These are phyloP conservation scores for Claviceps lovelessii DNA, from an alignment of 2,329 filamentous ascomycete genomes.

Conservation along the genomic window DNA sequence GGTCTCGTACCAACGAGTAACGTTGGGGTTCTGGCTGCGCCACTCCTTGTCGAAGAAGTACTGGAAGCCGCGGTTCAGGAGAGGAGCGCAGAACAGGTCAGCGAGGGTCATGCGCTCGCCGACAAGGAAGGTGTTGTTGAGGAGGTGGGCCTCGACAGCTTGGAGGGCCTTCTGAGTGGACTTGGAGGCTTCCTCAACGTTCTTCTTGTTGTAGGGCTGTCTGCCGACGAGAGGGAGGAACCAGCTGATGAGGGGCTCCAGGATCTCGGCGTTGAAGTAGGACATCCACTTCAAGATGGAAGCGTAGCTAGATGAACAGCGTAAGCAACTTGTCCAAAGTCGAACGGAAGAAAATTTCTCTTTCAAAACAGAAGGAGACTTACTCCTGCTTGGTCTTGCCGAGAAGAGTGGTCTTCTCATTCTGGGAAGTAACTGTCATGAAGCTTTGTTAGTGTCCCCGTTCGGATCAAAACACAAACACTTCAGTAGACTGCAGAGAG, in stretches of 20 bases:
- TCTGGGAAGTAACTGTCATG: constrained; percentile 80
- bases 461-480: not conserved
- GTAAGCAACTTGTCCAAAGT: constrained; percentile 5
- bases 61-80: constrained; percentile 79
- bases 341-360: too few relatives aligned
- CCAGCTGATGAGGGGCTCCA: constrained; percentile 61
- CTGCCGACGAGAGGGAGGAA: constrained; percentile 73
- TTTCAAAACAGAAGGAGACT: constrained; percentile 14
- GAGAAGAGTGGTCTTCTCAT: constrained; percentile 98
- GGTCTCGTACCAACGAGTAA: constrained; percentile 89
- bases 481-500: not conserved
- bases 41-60: constrained; percentile 88
- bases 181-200: constrained; percentile 67
- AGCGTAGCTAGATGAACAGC: constrained; percentile 49
- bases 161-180: constrained; percentile 50
- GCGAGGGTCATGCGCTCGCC: constrained; percentile 95
- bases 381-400: constrained; percentile 99
- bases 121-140: constrained; percentile 90
- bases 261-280: constrained; percentile 80
- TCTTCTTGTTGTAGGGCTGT: constrained; percentile 95
- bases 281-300: constrained; percentile 98
- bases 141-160: constrained; percentile 74
- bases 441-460: constrained; percentile 17
- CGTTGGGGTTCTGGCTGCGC: constrained; percentile 69
- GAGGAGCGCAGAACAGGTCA: constrained; percentile 70